Evolutionary conservation across 352 stramenopile species (phyloP), one percentile per base, ranked within the genome.

Genomic region (Phytophthora brassicae): DNA sequence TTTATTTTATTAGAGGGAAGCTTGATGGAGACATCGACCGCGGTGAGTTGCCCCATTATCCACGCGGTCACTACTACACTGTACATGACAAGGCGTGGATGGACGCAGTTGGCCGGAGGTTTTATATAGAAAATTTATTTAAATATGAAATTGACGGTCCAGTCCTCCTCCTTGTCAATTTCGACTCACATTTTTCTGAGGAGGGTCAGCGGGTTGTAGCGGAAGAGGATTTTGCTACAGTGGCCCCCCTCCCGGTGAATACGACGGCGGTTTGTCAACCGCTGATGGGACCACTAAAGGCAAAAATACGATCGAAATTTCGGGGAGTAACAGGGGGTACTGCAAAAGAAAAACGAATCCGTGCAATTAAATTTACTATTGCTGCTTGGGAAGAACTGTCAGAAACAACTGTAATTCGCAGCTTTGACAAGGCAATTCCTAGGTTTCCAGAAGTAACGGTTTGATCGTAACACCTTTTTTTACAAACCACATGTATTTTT

Each of bases 221-320:
- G 4, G 35, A 56, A 6, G 49, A 52, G 33, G 29, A 45, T 0
- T 56, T 23, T 16, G 53, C 47, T 51, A 35, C 17, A 6, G 26
- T 57, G 16, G 38, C 20, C 0, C 17, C 56, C 19, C 22, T 57
- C 6, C 55, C 62, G 6, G 12, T 56, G n/a, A 70, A 65, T 26
- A 43, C 12, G 4, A 60, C 62, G n/a, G 39, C 60, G 6, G 49
- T 52, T 7, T 70, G 61, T 23, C 62, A 70, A 20, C 55, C 61
- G 1, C 35, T 60, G 20, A 49, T 70, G 44, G 55, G 35, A 12
- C 50, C 56, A 41, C 38, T 61, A 16, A 62, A 62, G 23, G 36
- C 26, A 8, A 50, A 49, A 43, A 42, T 50, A 12, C 28, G 42
- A 5, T 22, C 29, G 12, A 29, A 36, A 8, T 55, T 29, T 28